Base-by-base conservation (phyloP, 2,329 filamentous ascomycete genomes). In the Chaetomium strumarium region DNA sequence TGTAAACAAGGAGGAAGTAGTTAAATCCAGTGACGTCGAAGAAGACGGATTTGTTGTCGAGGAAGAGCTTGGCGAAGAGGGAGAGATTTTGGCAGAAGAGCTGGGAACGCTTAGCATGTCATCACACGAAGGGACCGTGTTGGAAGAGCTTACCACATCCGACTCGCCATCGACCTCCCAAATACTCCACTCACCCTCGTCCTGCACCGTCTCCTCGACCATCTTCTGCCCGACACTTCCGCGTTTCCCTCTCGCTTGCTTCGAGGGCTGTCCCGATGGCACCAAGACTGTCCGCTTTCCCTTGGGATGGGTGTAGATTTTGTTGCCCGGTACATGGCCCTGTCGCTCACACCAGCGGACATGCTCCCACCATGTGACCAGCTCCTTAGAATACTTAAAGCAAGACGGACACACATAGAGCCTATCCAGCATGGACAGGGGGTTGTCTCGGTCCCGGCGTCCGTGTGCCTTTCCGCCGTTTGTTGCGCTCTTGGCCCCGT, bases 1-100 rank as follows among this genome's bases (percentile, higher is more conserved):
- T 86, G 64, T 91, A 86, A 41, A 93, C 86, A 49, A 97, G 83
- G 5, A 95, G 80, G 68, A 95, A 97, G 75, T 96, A 99, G 61
- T 95, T 84, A 72, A 99, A 99, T 47, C 88, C 89, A 5, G 84
- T 83, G 42, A 96, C 91, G 65, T 99, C 93, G 74, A 96, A 99
- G 72, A 96, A 97, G 61, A 99, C 91, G 8, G 90, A 96, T 67
- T 99, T 99, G 66, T 95, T 96, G 69, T 97, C 91, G 59, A 99
- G 86, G 69, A 97, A 99, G 41, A 99, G 82, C 70, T 97, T 99
- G 29, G 90, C 91, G 68, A 97, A 96, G 42, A 99, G 84, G 10
- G 89, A 96, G 12, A 99, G 79, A 63, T 96, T 96, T 70, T 97
- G 93, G 61, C 90, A 91, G 68, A 95, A 97, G 30, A 96, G 79